Conservation (phyloP, 2,329 filamentous ascomycete genomes). For the Fusarium temperatum region DNA sequence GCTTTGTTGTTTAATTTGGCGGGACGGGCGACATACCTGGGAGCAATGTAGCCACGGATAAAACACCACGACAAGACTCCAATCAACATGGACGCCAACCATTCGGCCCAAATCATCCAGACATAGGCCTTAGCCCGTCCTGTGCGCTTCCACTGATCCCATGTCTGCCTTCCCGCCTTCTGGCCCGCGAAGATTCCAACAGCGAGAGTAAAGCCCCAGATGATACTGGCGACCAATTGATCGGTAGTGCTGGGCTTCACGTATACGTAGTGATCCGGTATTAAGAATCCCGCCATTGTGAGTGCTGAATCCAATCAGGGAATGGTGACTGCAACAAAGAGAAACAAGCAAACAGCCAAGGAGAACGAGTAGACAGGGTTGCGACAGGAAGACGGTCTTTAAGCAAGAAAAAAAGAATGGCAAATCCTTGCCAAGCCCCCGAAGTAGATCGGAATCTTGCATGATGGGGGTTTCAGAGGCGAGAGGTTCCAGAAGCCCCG, state of each 20-base stretch:
- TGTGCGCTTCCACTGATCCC: conserved; percentile 25
- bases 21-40: conserved; percentile 18
- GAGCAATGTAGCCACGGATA: conserved; percentile 25
- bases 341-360: neutral
- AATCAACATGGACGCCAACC: conserved; percentile 29
- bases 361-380: neutral
- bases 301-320: neutral
- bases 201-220: conserved; percentile 39
- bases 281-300: conserved; percentile 20
- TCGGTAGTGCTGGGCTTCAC: conserved; percentile 24
- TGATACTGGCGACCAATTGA: conserved; percentile 37
- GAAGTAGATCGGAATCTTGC: neutral
- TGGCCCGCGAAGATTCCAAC: conserved; percentile 28
- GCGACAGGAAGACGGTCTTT: neutral
- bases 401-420: neutral
- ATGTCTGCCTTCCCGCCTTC: conserved; percentile 36
- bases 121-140: conserved; percentile 26
- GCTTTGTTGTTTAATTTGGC: neutral
- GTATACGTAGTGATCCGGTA: conserved; percentile 28
- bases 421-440: neutral
- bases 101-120: conserved; percentile 38
- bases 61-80: conserved; percentile 34
- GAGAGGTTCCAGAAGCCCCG: neutral
- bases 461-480: neutral
- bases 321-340: neutral